phyloP scores from a whole-genome alignment of 257 asterid genomes.

The Solanum peruvianum region DNA sequence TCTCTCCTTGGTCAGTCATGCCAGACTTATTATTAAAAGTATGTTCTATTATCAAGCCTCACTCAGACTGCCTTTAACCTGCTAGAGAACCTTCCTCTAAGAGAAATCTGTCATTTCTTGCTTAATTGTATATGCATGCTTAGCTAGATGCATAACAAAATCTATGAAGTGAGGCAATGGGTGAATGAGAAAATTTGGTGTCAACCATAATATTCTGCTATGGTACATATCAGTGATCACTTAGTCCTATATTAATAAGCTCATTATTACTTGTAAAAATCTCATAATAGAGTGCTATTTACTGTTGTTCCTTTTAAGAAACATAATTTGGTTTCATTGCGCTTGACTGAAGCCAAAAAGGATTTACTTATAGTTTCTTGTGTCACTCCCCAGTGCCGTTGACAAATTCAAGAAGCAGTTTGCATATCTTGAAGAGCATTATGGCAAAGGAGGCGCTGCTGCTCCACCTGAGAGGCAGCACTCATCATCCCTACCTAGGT shows the following conservation, averaged over 20 bases:
- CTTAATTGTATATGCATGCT: not conserved
- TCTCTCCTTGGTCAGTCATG: not conserved
- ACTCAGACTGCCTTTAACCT: not conserved
- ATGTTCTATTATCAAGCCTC: not conserved
- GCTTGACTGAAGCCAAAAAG: not conserved
- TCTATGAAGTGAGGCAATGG: not conserved
- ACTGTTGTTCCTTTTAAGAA: not conserved
- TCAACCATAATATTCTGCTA: not conserved
- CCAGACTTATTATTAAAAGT: not conserved
- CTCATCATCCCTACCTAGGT: conserved; percentile 93
- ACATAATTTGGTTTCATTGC: not conserved
- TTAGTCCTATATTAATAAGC: not conserved
- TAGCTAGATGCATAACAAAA: not conserved
- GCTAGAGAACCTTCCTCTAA: not conserved
- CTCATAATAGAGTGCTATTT: not conserved
- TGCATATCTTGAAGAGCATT: conserved; percentile 89
- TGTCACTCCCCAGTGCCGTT: conserved; percentile 52
- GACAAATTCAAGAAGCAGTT: conserved; percentile 97
- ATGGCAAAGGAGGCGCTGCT: conserved; percentile 54
- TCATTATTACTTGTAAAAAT: not conserved
- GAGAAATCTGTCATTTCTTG: not conserved
- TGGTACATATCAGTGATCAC: not conserved
- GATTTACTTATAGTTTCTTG: not conserved
- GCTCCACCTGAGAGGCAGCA: conserved; percentile 91
- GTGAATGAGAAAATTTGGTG: not conserved